phyloP scores from a whole-genome alignment of 768 basidiomycete species.

The Brasilioporus rufonigricans region DNA sequence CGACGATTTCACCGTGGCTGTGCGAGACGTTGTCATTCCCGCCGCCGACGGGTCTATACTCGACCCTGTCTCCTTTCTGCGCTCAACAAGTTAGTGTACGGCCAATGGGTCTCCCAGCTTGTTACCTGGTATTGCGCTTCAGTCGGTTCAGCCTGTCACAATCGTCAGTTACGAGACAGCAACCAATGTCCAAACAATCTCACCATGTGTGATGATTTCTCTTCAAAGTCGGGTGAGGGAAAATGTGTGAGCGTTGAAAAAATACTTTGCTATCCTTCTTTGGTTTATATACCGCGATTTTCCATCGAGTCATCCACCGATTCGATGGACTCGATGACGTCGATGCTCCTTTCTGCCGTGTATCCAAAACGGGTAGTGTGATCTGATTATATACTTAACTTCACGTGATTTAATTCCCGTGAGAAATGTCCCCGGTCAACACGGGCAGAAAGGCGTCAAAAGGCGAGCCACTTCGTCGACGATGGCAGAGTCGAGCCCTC shows the following conservation, averaged over 20 bases:
- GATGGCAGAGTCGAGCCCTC: constrained; percentile 28
- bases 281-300: constrained; percentile 15
- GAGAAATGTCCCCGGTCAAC: not conserved
- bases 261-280: not conserved
- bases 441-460: no score
- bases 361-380: not conserved
- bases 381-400: not conserved
- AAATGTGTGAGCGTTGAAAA: not conserved
- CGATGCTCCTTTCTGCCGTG: constrained; percentile 8
- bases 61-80: constrained; percentile 41
- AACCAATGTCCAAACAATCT: not conserved
- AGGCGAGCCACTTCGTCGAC: not conserved
- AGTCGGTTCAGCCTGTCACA: constrained; percentile 13
- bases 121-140: constrained; percentile 25
- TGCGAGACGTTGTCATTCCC: constrained; percentile 38
- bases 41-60: constrained; percentile 44
- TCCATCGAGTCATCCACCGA: constrained; percentile 17
- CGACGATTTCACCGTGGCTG: constrained; percentile 35
- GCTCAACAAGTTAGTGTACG: not conserved
- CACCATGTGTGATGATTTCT: constrained; percentile 13
- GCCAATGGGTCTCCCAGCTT: not conserved
- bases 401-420: constrained; percentile 13
- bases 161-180: constrained; percentile 2
- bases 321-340: constrained; percentile 13
- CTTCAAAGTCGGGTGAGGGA: not conserved